Conservation (phyloP, 1,139 yeast genomes). For the Yamadazyma dendronema region DNA sequence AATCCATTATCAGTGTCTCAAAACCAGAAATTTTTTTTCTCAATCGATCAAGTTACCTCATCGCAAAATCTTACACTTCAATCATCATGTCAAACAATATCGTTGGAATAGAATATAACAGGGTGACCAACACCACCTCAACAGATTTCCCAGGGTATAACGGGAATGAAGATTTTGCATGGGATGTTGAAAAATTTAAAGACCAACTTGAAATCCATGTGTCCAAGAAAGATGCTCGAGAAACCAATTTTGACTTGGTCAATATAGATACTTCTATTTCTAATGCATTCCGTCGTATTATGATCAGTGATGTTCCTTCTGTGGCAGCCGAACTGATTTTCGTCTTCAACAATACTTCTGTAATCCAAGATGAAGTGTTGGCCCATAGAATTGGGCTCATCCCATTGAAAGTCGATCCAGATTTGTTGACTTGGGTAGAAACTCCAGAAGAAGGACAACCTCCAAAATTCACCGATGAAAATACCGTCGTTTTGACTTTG, state of each 20-base stretch:
- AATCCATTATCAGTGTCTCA: too few relatives aligned
- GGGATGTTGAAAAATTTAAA: conserved; percentile 85
- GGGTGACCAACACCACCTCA: conserved; percentile 84
- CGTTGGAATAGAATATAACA: conserved; percentile 85
- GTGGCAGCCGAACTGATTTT: conserved; percentile 93
- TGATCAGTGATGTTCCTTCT: conserved; percentile 95
- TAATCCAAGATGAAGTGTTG: conserved; percentile 93
- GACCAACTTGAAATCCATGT: conserved; percentile 68
- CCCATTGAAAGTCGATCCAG: conserved; percentile 93
- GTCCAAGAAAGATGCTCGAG: conserved; percentile 60
- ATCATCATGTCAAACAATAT: conserved; percentile 39
- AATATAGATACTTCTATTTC: conserved; percentile 90
- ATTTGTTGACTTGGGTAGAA: conserved; percentile 76
- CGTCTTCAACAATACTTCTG: conserved; percentile 90
- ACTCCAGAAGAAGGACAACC: conserved; percentile 52
- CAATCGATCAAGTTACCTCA: conserved; percentile 1
- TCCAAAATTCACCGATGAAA: conserved; percentile 77
- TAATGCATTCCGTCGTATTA: conserved; percentile 94
- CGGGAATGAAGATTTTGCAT: conserved; percentile 61
- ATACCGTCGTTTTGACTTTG: conserved; percentile 80
- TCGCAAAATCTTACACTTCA: neutral
- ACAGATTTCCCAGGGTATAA: conserved; percentile 89
- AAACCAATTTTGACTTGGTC: conserved; percentile 82
- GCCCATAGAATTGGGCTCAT: conserved; percentile 93
- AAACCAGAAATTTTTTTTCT: conserved; percentile 1